Evolutionary conservation across 2,329 filamentous ascomycete species (phyloP).

Genomic region (Talaromyces marneffei): DNA sequence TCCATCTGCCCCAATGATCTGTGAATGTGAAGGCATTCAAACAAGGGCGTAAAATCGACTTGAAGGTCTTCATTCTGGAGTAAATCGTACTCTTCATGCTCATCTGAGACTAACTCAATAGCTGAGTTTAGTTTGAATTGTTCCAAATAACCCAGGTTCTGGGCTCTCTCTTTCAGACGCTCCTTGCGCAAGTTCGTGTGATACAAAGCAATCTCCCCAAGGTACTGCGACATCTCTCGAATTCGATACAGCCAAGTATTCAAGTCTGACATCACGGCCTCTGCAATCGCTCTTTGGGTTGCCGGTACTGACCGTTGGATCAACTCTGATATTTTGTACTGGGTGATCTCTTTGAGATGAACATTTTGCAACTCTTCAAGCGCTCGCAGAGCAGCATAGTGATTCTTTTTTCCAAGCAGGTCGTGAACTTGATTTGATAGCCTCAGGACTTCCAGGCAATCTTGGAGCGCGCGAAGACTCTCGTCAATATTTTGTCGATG

Average conservation of each 20-base stretch:
- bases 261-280: constrained; percentile 92
- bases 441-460: constrained; percentile 85
- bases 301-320: constrained; percentile 94
- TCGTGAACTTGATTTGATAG: constrained; percentile 94
- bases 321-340: constrained; percentile 90
- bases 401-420: constrained; percentile 83
- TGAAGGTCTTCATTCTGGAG: constrained; percentile 91
- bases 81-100: constrained; percentile 91
- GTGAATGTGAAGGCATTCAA: constrained; percentile 94
- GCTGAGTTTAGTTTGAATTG: constrained; percentile 92
- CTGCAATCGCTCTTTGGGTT: constrained; percentile 86
- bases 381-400: constrained; percentile 89
- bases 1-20: constrained; percentile 89
- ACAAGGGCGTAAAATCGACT: constrained; percentile 89
- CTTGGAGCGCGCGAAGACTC: constrained; percentile 77
- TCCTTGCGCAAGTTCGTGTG: constrained; percentile 83
- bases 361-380: constrained; percentile 95
- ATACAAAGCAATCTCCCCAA: constrained; percentile 94
- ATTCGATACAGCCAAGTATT: constrained; percentile 97
- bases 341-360: constrained; percentile 86
- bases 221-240: constrained; percentile 88
- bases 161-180: constrained; percentile 74
- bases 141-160: constrained; percentile 66
- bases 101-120: constrained; percentile 90
- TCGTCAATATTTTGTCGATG: constrained; percentile 96